phyloP scores from a whole-genome alignment of 2,329 filamentous ascomycete genomes.

The Microsporum canis region DNA sequence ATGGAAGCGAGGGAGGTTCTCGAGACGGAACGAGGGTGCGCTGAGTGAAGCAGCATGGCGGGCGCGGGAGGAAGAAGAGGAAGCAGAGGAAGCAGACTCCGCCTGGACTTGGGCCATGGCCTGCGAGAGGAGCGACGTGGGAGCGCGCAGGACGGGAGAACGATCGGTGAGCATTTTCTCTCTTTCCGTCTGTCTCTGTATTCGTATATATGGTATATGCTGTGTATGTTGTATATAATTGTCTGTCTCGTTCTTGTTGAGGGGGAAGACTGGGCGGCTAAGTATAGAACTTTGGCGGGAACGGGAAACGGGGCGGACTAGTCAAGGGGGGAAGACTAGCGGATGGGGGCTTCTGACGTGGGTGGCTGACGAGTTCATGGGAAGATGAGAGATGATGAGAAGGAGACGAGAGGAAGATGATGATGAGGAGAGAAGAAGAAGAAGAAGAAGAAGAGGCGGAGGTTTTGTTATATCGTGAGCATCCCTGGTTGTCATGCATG shows the following conservation, averaged over 20 bases:
- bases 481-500: not conserved
- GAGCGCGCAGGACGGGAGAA: not conserved
- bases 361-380: not conserved
- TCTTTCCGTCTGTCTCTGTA: not conserved
- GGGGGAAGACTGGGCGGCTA: too few relatives aligned
- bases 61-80: slow-evolving; percentile 7
- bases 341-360: not conserved
- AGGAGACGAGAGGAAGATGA: not conserved
- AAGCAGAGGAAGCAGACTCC: slow-evolving; percentile 4
- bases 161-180: slow-evolving; percentile 2
- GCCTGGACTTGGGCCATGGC: slow-evolving; percentile 2
- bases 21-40: slow-evolving; percentile 23
- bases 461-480: not conserved
- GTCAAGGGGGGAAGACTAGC: not conserved
- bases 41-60: slow-evolving; percentile 9
- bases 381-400: not conserved
- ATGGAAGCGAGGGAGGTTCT: slow-evolving; percentile 36
- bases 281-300: not conserved
- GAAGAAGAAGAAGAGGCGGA: not conserved
- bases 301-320: not conserved
- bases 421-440: not conserved
- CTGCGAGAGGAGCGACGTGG: slow-evolving; percentile 1
- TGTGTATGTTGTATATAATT: not conserved
- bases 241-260: not conserved
- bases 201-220: not conserved